Percentiles rank a stretch among this genome's conserved stretches.
Conservation (phyloP, 192 early-diverging fungal genomes). For the Linnemannia elongata region DNA sequence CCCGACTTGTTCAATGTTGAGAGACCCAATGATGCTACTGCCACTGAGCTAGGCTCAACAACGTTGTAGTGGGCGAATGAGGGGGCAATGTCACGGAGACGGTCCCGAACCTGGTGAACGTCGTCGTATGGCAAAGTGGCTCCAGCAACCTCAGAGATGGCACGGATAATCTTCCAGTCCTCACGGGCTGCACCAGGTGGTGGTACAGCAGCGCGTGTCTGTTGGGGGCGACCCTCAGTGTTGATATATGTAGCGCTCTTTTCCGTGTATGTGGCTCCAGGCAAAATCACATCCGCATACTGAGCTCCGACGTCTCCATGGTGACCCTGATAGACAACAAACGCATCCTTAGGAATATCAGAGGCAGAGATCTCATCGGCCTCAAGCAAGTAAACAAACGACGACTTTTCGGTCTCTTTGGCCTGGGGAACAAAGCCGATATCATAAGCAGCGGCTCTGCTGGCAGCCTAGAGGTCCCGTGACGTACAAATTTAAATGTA, state of each 20-base stretch:
- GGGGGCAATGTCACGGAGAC: conserved; percentile 91
- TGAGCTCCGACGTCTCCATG: conserved; percentile 97
- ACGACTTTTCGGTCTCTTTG: conserved; percentile 53
- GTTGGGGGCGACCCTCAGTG: conserved; percentile 96
- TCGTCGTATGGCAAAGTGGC: conserved; percentile 93
- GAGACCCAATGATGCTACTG: conserved; percentile 73
- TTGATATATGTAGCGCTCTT: conserved; percentile 96
- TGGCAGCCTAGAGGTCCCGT: conserved; percentile 73
- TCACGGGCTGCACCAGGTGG: conserved; percentile 92
- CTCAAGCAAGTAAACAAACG: conserved; percentile 93
- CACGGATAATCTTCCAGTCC: conserved; percentile 99
- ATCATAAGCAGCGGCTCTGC: conserved; percentile 90
- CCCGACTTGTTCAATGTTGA: conserved; percentile 61
- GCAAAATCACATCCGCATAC: conserved; percentile 95
- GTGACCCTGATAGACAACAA: conserved; percentile 99
- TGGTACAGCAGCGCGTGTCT: conserved; percentile 92
- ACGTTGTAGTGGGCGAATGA: conserved; percentile 82
- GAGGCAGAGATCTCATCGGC: conserved; percentile 87
- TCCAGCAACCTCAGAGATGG: conserved; percentile 91
- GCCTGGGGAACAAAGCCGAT: conserved; percentile 84
- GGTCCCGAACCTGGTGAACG: conserved; percentile 79
- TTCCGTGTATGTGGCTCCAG: conserved; percentile 96
- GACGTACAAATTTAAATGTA: background rate
- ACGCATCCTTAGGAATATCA: conserved; percentile 89
- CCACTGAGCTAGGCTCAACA: conserved; percentile 69